Conservation (phyloP, 352 stramenopile species). For the Globisporangium megalacanthum region DNA sequence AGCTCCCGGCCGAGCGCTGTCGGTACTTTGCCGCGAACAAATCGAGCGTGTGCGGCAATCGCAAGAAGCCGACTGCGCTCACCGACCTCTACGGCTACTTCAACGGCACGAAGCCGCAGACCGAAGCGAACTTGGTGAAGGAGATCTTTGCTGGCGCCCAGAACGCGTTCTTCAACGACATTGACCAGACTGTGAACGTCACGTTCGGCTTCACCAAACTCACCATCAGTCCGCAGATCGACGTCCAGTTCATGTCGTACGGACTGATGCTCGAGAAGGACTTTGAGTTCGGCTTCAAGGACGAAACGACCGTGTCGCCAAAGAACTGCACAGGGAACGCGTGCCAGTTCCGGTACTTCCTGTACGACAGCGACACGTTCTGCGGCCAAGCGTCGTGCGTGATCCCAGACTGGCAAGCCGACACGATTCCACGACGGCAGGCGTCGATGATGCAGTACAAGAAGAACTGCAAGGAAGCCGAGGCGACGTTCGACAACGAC, state of each 20-base stretch:
- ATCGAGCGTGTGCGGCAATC: background rate
- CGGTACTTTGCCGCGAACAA: slow-evolving; percentile 4
- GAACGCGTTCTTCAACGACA: slow-evolving; percentile 9
- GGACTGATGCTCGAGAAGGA: slow-evolving; percentile 7
- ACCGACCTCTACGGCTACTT: slow-evolving; percentile 15
- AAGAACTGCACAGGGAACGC: slow-evolving; percentile 4
- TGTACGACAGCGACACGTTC: slow-evolving; percentile 11
- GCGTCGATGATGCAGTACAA: slow-evolving; percentile 19
- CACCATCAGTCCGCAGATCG: slow-evolving; percentile 13
- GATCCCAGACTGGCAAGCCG: slow-evolving; percentile 14
- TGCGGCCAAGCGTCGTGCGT: slow-evolving; percentile 11
- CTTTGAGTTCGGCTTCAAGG: slow-evolving; percentile 9
- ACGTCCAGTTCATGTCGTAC: slow-evolving; percentile 11
- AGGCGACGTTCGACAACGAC: slow-evolving; percentile 1
- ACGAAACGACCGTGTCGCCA: slow-evolving; percentile 4
- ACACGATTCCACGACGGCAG: slow-evolving; percentile 14
- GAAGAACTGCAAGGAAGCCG: slow-evolving; percentile 6
- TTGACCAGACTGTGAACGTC: slow-evolving; percentile 2
- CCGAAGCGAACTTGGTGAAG: background rate
- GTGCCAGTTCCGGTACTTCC: slow-evolving; percentile 13
- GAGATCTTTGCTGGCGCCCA: slow-evolving; percentile 8
- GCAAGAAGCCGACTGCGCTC: slow-evolving; percentile 3
- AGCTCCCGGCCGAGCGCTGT: slow-evolving; percentile 8
- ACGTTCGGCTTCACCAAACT: slow-evolving; percentile 2
- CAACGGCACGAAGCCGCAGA: slow-evolving; percentile 16